A percentile compares a stretch with the other conserved stretches of the same genome.
phyloP scores from a whole-genome alignment of 2,329 filamentous ascomycete species.

The Zymoseptoria crescenta region DNA sequence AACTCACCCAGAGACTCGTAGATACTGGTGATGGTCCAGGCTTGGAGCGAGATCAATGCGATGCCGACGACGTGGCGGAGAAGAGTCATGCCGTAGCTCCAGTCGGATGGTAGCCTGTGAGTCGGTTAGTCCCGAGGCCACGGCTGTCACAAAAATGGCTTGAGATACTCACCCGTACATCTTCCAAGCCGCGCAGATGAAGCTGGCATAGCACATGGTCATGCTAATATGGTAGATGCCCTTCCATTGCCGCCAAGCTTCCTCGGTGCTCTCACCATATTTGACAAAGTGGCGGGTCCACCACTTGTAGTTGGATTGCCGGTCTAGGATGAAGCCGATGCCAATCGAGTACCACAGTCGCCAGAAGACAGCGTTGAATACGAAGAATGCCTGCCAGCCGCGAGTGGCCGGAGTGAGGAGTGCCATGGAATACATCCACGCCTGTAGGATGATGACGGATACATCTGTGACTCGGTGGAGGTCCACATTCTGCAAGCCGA shows the following conservation, averaged over 20 bases:
- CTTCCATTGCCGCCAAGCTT: constrained; percentile 98
- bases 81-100: constrained; percentile 76
- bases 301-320: constrained; percentile 81
- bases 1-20: constrained; percentile 96
- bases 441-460: constrained; percentile 65
- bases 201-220: constrained; percentile 80
- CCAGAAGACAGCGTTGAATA: constrained; percentile 72
- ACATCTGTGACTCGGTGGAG: constrained; percentile 80
- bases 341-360: constrained; percentile 88
- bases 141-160: background rate
- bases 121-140: background rate
- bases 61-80: constrained; percentile 80
- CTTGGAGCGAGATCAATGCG: constrained; percentile 72
- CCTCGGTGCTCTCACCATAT: constrained; percentile 79
- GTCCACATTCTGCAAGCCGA: constrained; percentile 79
- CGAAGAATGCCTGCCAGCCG: constrained; percentile 68
- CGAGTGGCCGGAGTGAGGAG: constrained; percentile 69
- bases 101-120: constrained; percentile 62
- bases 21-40: constrained; percentile 89
- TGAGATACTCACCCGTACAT: constrained; percentile 55
- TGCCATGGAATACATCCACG: constrained; percentile 68
- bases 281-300: constrained; percentile 98
- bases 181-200: constrained; percentile 89
- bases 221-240: constrained; percentile 89
- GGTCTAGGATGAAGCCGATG: constrained; percentile 73